Evolutionary conservation across 192 early-diverging fungal species (phyloP).

Genomic region (Kappamyces sp.): DNA sequence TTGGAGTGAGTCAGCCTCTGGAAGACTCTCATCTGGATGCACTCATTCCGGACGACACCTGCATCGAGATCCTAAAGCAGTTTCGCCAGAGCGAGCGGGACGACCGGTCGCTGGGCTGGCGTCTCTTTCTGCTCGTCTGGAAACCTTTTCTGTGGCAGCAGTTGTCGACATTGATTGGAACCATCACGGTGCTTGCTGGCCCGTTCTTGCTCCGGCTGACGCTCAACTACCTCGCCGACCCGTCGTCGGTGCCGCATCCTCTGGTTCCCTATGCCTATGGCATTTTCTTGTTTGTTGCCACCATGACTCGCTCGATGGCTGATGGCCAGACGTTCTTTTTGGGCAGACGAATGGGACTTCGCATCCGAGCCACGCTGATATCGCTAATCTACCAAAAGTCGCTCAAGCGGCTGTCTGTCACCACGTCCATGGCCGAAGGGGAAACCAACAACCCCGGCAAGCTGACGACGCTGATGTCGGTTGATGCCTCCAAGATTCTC

Average conservation of each 20-base stretch:
- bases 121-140: constrained; percentile 11
- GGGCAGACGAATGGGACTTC: constrained; percentile 29
- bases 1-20: constrained; percentile 47
- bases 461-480: constrained; percentile 15
- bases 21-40: constrained; percentile 54
- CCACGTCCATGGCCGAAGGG: not conserved
- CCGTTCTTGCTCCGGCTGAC: not conserved
- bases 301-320: constrained; percentile 22
- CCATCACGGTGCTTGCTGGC: constrained; percentile 18
- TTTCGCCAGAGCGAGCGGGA: not conserved
- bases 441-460: not conserved
- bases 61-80: not conserved
- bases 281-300: constrained; percentile 24
- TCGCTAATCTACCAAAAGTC: constrained; percentile 44
- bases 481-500: constrained; percentile 23
- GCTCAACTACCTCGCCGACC: constrained; percentile 24
- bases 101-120: constrained; percentile 6
- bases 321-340: constrained; percentile 45
- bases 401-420: constrained; percentile 19
- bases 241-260: constrained; percentile 1
- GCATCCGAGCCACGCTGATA: constrained; percentile 36
- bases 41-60: constrained; percentile 27
- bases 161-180: constrained; percentile 14
- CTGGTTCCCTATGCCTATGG: constrained; percentile 21
- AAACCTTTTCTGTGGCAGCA: constrained; percentile 7